Evolutionary conservation across 2,329 filamentous ascomycete genomes (phyloP).

Genomic region (Leptographium galeiforme): DNA sequence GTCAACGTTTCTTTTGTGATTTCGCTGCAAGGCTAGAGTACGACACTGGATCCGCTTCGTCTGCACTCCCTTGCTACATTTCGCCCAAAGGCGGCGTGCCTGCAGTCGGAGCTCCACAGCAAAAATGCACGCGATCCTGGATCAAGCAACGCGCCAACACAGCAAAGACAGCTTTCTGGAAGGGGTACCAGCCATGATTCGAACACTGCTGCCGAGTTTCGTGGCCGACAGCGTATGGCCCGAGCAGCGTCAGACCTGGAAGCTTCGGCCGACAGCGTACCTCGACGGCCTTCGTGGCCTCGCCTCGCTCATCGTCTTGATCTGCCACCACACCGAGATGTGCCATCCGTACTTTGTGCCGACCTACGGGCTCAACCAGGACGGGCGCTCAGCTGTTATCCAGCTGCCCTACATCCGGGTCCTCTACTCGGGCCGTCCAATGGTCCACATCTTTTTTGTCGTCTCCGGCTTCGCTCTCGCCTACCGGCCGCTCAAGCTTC

Average conservation of each 20-base stretch:
- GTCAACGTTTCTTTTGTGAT: too few relatives aligned
- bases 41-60: too few relatives aligned
- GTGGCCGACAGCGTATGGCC: constrained; percentile 19
- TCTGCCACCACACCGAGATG: constrained; percentile 32
- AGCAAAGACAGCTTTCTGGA: too few relatives aligned
- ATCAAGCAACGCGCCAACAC: too few relatives aligned
- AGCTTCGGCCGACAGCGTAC: constrained; percentile 28
- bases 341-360: constrained; percentile 21
- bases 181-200: neutral
- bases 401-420: constrained; percentile 32
- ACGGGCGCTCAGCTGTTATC: constrained; percentile 18
- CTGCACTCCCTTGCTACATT: too few relatives aligned
- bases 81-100: too few relatives aligned
- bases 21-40: too few relatives aligned
- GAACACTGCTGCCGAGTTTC: constrained; percentile 19
- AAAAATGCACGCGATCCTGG: too few relatives aligned
- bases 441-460: constrained; percentile 39
- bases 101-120: too few relatives aligned
- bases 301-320: constrained; percentile 32
- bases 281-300: constrained; percentile 36
- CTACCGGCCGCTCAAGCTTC: constrained; percentile 27
- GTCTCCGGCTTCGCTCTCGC: constrained; percentile 36
- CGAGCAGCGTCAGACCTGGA: constrained; percentile 11
- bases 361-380: constrained; percentile 22
- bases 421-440: constrained; percentile 29